Evolutionary conservation across 768 basidiomycete genomes (phyloP), one percentile per base, ranked within the genome.

Genomic region (Lactarius quietus): DNA sequence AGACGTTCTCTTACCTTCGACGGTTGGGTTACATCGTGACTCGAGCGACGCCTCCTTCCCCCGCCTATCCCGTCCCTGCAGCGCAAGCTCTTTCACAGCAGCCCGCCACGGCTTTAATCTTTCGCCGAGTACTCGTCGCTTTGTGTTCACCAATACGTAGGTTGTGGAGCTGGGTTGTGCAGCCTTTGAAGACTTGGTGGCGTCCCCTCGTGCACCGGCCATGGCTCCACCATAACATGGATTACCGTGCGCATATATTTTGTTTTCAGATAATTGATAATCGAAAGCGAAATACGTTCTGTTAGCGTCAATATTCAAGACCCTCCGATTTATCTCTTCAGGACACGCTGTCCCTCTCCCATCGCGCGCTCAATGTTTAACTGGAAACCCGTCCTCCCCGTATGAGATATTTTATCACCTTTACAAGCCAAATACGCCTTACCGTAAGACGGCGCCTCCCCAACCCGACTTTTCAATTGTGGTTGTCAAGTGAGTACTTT

Each of bases 1-100:
- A 98, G 95, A 92, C 96, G 26, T 98, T 90, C 72, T 85, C 96
- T 0, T 95, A 96, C 76, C 82, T 99, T 38, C 93, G 89, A 71
- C 86, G 97, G 20, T 79, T 98, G 43, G 97, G 97, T 17, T 99
- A 97, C 75, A 82, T 86, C 14, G 85, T 98, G 12, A 92, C 86
- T 48, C 84, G 97, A n/a, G 80, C 92, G 0, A 78, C 81, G 6
- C 82, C 85, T 6, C 89, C 87, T 6, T 80, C 80, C 7, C 63
- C 78, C 1, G 78, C 79, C 18, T 90, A 88, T 70, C 82, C 84
- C 3, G 66, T 72, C 7, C 81, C 88, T 38, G 76, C 82, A 3
- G 76, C 81, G 0, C 69, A 72, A 57, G 65, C 70, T 35, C 36
- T 63, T 57, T 62, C 48, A 66, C 33, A 65, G 62, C 61, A 43